Evolutionary conservation across 2,329 filamentous ascomycete genomes (phyloP).

Genomic region (Dichotomopilus funicola): DNA sequence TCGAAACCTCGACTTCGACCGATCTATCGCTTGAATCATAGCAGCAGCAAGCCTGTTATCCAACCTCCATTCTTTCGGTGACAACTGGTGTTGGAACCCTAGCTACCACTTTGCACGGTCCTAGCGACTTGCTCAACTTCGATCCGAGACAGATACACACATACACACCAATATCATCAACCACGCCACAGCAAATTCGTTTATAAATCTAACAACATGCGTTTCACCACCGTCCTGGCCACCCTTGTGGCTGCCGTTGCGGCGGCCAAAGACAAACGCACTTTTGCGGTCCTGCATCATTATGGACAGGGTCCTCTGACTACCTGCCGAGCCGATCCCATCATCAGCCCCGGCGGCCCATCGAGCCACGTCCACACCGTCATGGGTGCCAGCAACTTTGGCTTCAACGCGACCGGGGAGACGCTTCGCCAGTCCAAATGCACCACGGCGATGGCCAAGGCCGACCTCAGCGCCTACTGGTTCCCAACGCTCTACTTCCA

Average conservation of each 20-base stretch:
- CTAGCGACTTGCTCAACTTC: constrained; percentile 11
- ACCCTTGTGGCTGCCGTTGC: constrained; percentile 34
- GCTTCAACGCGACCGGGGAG: constrained; percentile 53
- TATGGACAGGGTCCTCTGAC: constrained; percentile 57
- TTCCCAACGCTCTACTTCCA: constrained; percentile 64
- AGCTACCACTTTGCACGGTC: constrained; percentile 10
- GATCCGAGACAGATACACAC: constrained; percentile 9
- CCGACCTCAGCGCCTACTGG: constrained; percentile 73
- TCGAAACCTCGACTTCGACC: neutral
- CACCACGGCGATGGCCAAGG: constrained; percentile 61
- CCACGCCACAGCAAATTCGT: neutral
- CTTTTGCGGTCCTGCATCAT: constrained; percentile 66
- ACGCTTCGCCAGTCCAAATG: constrained; percentile 56
- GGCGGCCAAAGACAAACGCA: constrained; percentile 37
- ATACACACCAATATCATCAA: neutral
- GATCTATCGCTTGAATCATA: neutral
- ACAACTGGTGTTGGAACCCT: constrained; percentile 14
- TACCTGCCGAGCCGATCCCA: constrained; percentile 58
- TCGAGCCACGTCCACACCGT: constrained; percentile 63
- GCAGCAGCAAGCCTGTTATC: constrained; percentile 2
- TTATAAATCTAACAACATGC: constrained; percentile 13
- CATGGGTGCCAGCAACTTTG: constrained; percentile 64
- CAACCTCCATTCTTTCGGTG: constrained; percentile 9
- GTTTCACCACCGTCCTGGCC: constrained; percentile 22
- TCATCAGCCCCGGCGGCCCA: constrained; percentile 54